Percentiles rank a stretch among this genome's conserved stretches.
Conservation (phyloP, 371 early-diverging fungal species). For the Sporodiniella umbellata region DNA sequence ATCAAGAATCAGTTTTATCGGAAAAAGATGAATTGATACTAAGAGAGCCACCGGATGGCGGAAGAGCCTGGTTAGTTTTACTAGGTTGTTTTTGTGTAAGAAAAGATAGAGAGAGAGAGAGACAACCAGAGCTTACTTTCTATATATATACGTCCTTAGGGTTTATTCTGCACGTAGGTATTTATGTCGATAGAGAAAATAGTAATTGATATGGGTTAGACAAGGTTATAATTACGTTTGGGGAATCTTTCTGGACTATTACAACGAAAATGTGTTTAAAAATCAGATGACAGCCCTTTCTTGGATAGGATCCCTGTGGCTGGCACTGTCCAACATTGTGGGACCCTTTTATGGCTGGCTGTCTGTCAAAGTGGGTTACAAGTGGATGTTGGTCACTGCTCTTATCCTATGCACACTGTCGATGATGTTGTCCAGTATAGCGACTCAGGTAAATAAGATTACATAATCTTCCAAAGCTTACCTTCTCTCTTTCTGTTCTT, state of each 20-base stretch:
- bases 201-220: conserved; percentile 3
- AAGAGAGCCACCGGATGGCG: conserved; percentile 25
- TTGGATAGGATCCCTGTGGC: conserved; percentile 42
- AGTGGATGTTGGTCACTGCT: conserved; percentile 47
- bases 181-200: neutral
- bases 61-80: conserved; percentile 26
- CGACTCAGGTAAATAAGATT: conserved; percentile 52
- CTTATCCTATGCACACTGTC: conserved; percentile 45
- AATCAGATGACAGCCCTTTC: conserved; percentile 36
- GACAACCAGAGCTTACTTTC: neutral
- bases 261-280: conserved; percentile 28
- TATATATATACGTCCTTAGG: conserved; percentile 9
- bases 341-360: conserved; percentile 45
- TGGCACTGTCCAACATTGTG: conserved; percentile 30
- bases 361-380: conserved; percentile 51
- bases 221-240: conserved; percentile 37
- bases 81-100: conserved; percentile 28
- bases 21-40: neutral
- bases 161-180: conserved; percentile 36
- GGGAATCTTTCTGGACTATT: conserved; percentile 38
- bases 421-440: conserved; percentile 61
- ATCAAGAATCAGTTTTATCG: neutral
- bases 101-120: neutral
- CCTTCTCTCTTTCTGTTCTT: no score
- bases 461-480: no score